phyloP scores from a whole-genome alignment of 345 rosid species.

The Iberis pinnata region DNA sequence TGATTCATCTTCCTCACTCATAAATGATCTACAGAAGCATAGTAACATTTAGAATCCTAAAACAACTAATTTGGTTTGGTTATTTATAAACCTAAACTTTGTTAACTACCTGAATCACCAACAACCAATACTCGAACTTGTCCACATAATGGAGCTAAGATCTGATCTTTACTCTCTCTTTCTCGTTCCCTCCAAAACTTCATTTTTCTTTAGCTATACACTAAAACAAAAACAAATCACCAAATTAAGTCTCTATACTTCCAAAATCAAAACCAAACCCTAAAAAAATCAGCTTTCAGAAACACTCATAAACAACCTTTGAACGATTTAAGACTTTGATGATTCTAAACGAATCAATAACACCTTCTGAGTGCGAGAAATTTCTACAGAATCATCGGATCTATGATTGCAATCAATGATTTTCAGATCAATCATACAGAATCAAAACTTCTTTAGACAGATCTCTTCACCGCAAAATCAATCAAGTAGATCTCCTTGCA shows the following conservation, averaged over 20 bases:
- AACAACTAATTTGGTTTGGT: neutral
- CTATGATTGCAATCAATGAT: neutral
- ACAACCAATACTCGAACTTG: conserved; percentile 96
- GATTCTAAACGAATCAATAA: too few species aligned
- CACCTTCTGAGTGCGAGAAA: too few species aligned
- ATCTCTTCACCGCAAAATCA: conserved; percentile 11
- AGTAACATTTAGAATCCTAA: neutral
- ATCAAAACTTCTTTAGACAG: conserved; percentile 1
- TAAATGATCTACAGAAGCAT: neutral
- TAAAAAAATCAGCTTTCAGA: too few species aligned
- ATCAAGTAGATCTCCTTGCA: conserved; percentile 19
- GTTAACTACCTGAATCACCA: conserved; percentile 79
- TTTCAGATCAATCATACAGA: too few species aligned
- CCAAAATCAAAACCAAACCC: neutral
- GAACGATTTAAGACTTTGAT: too few species aligned
- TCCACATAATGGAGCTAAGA: conserved; percentile 75
- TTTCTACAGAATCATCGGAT: neutral
- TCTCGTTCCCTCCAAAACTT: conserved; percentile 97
- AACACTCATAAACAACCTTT: too few species aligned
- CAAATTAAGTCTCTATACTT: too few species aligned
- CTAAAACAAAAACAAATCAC: conserved; percentile 3
- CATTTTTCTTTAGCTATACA: conserved; percentile 12
- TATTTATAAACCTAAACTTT: neutral
- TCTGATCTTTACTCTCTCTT: conserved; percentile 71
- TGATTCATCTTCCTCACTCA: neutral